Evolutionary conservation across 768 basidiomycete genomes (phyloP).

Genomic region (Russula sp.): DNA sequence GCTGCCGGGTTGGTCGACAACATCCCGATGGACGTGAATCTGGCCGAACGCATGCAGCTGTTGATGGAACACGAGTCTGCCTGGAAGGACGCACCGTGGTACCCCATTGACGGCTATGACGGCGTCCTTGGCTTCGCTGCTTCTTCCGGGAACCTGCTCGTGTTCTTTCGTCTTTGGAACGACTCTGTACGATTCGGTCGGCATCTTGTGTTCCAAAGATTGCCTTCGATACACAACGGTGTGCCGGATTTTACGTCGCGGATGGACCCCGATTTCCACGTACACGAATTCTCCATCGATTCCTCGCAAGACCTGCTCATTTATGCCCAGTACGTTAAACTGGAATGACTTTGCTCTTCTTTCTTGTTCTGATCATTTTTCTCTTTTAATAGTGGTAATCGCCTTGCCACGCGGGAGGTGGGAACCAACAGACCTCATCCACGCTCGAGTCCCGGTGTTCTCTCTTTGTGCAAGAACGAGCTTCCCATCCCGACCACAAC

Average conservation of each 20-base stretch:
- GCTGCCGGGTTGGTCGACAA: conserved; percentile 10
- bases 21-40: not conserved
- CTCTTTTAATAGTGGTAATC: not conserved
- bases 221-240: conserved; percentile 6
- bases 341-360: not conserved
- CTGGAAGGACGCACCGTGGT: conserved; percentile 13
- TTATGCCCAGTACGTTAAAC: conserved; percentile 5
- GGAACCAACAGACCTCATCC: conserved; percentile 6
- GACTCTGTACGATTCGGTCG: not conserved
- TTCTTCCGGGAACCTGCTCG: conserved; percentile 13
- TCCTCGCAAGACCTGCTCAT: conserved; percentile 13
- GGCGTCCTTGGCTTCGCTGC: conserved; percentile 10
- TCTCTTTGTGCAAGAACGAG: conserved; percentile 1
- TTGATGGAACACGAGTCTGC: conserved; percentile 1
- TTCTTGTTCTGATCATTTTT: not conserved
- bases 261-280: conserved; percentile 5
- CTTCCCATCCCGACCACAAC: conserved; percentile 7
- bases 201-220: not conserved
- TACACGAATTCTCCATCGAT: conserved; percentile 14
- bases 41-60: conserved; percentile 6
- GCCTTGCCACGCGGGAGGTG: not conserved
- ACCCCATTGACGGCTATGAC: not conserved
- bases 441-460: not conserved
- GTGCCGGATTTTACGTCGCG: not conserved
- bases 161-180: conserved; percentile 10